A percentile compares a stretch with the other conserved stretches of the same genome.
These are phyloP conservation scores for Dalbergia cochinchinensis DNA, from an alignment of 306 rosid genomes.

Conservation along the genomic window DNA sequence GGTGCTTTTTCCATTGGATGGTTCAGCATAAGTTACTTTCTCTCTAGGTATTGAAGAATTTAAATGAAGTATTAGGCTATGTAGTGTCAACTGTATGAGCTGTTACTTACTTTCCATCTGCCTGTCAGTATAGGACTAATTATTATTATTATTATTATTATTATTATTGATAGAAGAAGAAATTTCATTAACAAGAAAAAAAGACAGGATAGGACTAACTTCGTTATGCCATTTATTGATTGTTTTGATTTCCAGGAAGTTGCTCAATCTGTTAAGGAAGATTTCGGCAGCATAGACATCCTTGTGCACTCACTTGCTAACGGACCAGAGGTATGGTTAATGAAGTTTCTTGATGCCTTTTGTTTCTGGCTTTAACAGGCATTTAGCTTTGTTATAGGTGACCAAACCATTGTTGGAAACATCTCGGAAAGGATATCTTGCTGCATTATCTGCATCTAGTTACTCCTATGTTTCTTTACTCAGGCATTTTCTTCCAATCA, in stretches of 20 bases:
- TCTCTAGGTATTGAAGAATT: neutral
- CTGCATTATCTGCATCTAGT: conserved; percentile 92
- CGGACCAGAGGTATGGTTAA: conserved; percentile 75
- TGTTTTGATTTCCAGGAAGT: conserved; percentile 69
- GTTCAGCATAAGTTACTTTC: neutral
- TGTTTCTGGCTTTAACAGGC: conserved; percentile 15
- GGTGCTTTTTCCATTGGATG: too few species aligned
- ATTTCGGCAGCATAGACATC: conserved; percentile 84
- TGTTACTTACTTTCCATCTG: neutral
- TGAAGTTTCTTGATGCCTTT: conserved; percentile 13
- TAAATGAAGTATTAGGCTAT: neutral
- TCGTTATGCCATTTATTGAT: conserved; percentile 8
- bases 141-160: too few species aligned
- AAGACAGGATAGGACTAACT: neutral
- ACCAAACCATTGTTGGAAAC: conserved; percentile 82
- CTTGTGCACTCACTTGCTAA: conserved; percentile 96
- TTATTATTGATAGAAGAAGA: too few species aligned
- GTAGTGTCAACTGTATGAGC: neutral
- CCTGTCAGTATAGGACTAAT: neutral
- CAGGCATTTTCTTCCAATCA: conserved; percentile 83
- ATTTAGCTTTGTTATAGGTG: conserved; percentile 58
- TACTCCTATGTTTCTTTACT: conserved; percentile 82
- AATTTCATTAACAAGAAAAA: too few species aligned
- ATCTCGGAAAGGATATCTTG: conserved; percentile 89
- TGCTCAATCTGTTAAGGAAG: conserved; percentile 77